Conservation (phyloP, 202 grass and related monocot species). For the Musa balbisiana region DNA sequence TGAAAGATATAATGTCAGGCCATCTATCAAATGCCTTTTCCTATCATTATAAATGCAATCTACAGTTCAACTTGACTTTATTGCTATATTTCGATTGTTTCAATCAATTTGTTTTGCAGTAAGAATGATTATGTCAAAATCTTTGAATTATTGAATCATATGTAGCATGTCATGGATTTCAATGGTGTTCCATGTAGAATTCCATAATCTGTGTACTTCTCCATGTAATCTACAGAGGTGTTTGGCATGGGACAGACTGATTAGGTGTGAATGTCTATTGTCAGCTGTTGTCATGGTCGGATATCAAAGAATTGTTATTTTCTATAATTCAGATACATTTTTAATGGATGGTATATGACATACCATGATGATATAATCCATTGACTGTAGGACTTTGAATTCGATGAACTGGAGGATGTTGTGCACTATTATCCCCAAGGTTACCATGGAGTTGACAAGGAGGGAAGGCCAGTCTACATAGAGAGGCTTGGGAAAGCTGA, state of each 20-base stretch:
- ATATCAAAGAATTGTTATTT: background rate
- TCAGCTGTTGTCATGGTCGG: background rate
- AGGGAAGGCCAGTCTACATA: slow-evolving; percentile 90
- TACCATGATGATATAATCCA: background rate
- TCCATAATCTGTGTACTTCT: background rate
- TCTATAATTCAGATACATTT: background rate
- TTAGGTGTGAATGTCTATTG: background rate
- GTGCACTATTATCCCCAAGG: slow-evolving; percentile 79
- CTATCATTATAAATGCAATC: too few relatives aligned
- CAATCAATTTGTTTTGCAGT: background rate
- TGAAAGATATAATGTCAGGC: too few relatives aligned
- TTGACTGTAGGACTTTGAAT: slow-evolving; percentile 77
- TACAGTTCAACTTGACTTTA: too few relatives aligned
- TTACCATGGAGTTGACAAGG: slow-evolving; percentile 92
- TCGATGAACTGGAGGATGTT: slow-evolving; percentile 82
- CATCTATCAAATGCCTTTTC: too few relatives aligned
- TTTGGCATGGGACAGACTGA: background rate
- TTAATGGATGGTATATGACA: background rate
- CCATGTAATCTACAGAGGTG: background rate
- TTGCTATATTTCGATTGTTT: too few relatives aligned
- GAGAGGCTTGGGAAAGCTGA: slow-evolving; percentile 92
- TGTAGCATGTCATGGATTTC: background rate
- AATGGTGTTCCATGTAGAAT: background rate
- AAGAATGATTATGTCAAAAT: background rate
- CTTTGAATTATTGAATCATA: background rate